Percentiles rank a stretch among this genome's conserved stretches.
phyloP scores from a whole-genome alignment of 495 filamentous ascomycete species.

The Pseudotulostoma volvatum region DNA sequence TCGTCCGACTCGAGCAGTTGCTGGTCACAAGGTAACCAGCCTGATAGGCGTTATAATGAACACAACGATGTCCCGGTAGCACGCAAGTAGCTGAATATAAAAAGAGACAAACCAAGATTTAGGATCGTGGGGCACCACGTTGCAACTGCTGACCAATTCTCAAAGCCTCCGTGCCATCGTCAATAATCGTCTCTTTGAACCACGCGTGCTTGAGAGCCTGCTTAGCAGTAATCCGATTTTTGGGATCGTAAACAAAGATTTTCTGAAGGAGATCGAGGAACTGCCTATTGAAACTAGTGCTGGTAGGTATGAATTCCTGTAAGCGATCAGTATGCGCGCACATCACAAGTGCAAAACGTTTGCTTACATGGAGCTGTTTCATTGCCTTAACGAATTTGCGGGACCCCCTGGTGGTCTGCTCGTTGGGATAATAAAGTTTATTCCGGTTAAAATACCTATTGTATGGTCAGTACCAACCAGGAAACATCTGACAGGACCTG shows the following conservation, averaged over 20 bases:
- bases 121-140: background rate
- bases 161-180: conserved; percentile 88
- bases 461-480: conserved; percentile 3
- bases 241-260: conserved; percentile 94
- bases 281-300: conserved; percentile 57
- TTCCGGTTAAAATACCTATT: conserved; percentile 68
- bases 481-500: background rate
- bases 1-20: too few species aligned
- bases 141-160: conserved; percentile 33
- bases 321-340: conserved; percentile 15
- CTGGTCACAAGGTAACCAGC: background rate
- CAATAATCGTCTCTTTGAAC: conserved; percentile 74
- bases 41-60: background rate
- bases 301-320: conserved; percentile 79
- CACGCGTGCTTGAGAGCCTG: conserved; percentile 82
- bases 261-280: conserved; percentile 78
- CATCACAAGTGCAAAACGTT: background rate
- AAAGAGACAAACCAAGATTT: background rate
- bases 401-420: conserved; percentile 75
- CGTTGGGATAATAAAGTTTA: conserved; percentile 75
- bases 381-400: conserved; percentile 89
- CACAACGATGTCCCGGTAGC: background rate
- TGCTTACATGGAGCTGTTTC: conserved; percentile 68
- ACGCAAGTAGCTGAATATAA: background rate
- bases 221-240: conserved; percentile 77